These are phyloP conservation scores for Juncus inflexus DNA, from an alignment of 176 grass and related monocot genomes.

Conservation along the genomic window DNA sequence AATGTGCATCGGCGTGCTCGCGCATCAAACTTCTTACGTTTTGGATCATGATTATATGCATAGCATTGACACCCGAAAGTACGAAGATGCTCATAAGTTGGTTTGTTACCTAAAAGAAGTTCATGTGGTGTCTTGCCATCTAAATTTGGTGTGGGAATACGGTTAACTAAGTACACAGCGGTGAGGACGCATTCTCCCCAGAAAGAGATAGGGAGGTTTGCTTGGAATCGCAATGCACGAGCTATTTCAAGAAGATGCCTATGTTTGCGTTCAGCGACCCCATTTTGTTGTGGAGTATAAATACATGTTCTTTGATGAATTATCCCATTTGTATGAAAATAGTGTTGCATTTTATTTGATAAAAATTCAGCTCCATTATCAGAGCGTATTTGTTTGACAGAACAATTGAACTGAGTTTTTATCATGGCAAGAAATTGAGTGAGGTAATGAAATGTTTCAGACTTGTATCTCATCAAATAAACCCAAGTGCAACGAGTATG, in stretches of 20 bases:
- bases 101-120: not conserved
- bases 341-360: not conserved
- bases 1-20: not conserved
- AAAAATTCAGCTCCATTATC: slow-evolving; percentile 1
- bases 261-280: not conserved
- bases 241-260: slow-evolving; percentile 2
- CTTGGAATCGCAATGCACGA: not conserved
- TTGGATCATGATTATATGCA: not conserved
- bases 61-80: not conserved
- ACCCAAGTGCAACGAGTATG: not conserved
- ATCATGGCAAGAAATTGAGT: not conserved
- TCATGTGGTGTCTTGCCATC: slow-evolving; percentile 11
- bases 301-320: not conserved
- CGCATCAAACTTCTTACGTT: not conserved
- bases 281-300: slow-evolving; percentile 17
- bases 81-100: not conserved
- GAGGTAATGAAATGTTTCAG: not conserved
- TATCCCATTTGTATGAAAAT: not conserved
- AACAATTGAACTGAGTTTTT: not conserved
- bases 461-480: slow-evolving; percentile 15
- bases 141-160: not conserved
- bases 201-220: not conserved
- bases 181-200: slow-evolving; percentile 21
- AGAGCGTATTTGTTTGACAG: not conserved
- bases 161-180: slow-evolving; percentile 10